Base-by-base conservation (phyloP, 768 basidiomycete species). In the Pleurotus eryngii region DNA sequence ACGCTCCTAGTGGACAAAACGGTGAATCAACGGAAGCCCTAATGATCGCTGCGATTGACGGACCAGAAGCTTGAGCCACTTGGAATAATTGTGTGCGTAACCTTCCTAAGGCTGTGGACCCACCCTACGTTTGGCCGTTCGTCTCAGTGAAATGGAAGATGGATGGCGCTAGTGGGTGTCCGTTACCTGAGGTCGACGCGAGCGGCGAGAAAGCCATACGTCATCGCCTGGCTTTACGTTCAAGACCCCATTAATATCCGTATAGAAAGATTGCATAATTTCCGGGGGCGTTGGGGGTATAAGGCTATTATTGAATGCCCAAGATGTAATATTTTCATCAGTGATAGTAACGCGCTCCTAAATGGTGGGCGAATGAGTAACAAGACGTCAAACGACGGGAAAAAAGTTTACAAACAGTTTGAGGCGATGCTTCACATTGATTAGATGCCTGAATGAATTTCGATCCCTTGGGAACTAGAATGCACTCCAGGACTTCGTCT, bases 61-160 rank as follows among this genome's bases (percentile, higher is more conserved):
- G 57, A 90, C 91, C 87, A 57, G 80, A 80, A 49, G 73, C 70
- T 60, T 86, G 83, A 3, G 92, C 89, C 42, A 77, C 68, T 59
- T 90, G 86, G 22, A 82, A 80, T 51, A 96, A 74, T 53, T 78
- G 80, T 37, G 87, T 76, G 59, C 90, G 82, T 57, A 85, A 65
- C 59, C 82, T 80, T 45, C 95, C 95, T 49, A 98, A 76, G 5
- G 83, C 75, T 2, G 94, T 95, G 64, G 90, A 92, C 54, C 91
- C 92, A 63, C 94, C 93, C 92, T 96, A 69, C 46, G 30, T 35
- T 35, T 35, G 58, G 55, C 48, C 42, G 46, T 57, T 24, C 24
- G 46, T 26, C 46, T 48, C 20, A 42, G 51, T 17, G 20, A 40
- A 14, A 26, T 12, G 11, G 51, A 40, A 22, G 51, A 38, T 24